Base-by-base conservation (phyloP, 805 yeast genomes). In the Lipomyces oligophaga region DNA sequence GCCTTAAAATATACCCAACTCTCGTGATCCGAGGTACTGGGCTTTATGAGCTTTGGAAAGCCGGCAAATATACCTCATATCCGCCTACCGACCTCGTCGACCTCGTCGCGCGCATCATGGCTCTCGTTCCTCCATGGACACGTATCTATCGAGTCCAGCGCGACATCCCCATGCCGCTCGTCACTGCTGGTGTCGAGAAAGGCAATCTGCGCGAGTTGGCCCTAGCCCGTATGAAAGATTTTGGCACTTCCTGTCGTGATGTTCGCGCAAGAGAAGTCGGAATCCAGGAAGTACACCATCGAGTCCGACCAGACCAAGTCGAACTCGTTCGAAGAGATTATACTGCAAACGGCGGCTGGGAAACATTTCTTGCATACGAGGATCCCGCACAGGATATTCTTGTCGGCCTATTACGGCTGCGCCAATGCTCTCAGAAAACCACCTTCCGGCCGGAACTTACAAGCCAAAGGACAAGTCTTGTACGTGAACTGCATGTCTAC, bases 101-200 rank as follows among this genome's bases (percentile, higher is more conserved):
- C 66, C 73, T 93, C 51, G 97, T 93, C 40, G 98, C 98, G 0
- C 78, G 97, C 61, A 90, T 93, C 43, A 71, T 93, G 73, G 96
- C 97, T 0, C 73, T 93, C 48, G 97, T 93, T 4, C 98, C 98
- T 21, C 98, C 98, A 3, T 93, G 98, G 98, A 93, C 98, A 2
- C 81, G 98, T 69, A 93, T 93, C 59, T 93, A 93, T 67, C 81
- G 98, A 67, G 98, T 93, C 19, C 98, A 93, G 70, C 78, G 98
- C 72, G 98, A 93, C 74, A 93, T 93, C 47, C 98, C 98, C 16
- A 93, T 93, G 98, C 98, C 98, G 0, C 73, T 93, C 58, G 98
- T 93, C 34, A 85, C 96, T 0, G 84, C 96, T 1, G 98, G 98
- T 60, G 98, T 93, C 34, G 98, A 93, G 60, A 93, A 93, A 66